Percentiles rank a stretch among this genome's conserved stretches.
Evolutionary conservation across 352 stramenopile genomes (phyloP).

Genomic region (Pythium chondricola): DNA sequence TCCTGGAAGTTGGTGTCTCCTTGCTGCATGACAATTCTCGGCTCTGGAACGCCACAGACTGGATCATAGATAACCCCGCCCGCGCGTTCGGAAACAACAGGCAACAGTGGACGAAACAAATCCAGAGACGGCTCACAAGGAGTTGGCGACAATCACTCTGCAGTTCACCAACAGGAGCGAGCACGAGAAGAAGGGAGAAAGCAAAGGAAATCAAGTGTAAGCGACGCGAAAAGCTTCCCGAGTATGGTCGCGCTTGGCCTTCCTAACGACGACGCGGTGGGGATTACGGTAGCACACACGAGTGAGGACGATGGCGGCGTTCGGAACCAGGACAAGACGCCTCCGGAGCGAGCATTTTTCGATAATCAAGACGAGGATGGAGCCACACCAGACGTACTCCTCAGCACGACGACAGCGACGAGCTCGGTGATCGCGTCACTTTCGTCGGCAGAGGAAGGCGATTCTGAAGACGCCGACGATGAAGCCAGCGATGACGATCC

Average conservation of each 20-base stretch:
- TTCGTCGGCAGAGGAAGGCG: constrained; percentile 13
- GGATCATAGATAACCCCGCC: too few species aligned
- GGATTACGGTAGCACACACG: not conserved
- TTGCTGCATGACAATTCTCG: too few species aligned
- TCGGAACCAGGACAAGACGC: not conserved
- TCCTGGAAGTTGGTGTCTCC: too few species aligned
- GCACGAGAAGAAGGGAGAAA: not conserved
- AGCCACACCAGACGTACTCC: constrained; percentile 9
- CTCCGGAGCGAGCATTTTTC: too few species aligned
- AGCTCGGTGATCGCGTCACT: constrained; percentile 14
- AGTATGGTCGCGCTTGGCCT: constrained; percentile 11
- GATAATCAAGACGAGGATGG: too few species aligned
- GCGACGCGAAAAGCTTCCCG: not conserved
- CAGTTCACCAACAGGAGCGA: too few species aligned
- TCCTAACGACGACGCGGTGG: not conserved
- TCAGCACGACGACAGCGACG: constrained; percentile 18
- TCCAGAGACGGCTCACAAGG: too few species aligned
- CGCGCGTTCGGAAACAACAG: not conserved
- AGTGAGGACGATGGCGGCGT: not conserved
- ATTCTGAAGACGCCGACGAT: constrained; percentile 29
- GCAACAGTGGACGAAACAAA: not conserved
- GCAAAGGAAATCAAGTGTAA: constrained; percentile 4
- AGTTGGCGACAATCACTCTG: too few species aligned
- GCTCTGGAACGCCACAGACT: too few species aligned
- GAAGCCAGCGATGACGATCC: constrained; percentile 36